Base-by-base conservation (phyloP, 163 green algal species). In the Scenedesmus sp. region DNA sequence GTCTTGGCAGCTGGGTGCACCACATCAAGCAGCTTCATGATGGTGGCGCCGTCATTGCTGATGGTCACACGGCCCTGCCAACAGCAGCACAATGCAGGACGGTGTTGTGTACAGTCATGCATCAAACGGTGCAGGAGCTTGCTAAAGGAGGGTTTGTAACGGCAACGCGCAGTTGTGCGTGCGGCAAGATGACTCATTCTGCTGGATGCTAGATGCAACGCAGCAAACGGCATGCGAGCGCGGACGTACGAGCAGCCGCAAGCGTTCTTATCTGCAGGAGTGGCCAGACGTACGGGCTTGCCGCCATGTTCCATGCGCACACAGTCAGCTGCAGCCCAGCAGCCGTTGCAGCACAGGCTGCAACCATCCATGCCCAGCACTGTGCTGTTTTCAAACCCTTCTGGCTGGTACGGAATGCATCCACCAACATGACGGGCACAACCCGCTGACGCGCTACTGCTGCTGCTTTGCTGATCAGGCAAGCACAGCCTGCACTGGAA, bases 21-120 rank as follows among this genome's bases (percentile, higher is more conserved):
- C 70, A 99, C 98, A 91, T 99, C 98, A 67, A 99, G 95, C 5
- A 99, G 97, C 94, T 99, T 99, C 98, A 99, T 99, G 94, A 99
- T 99, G 34, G 98, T 99, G 9, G 98, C 98, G 9, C 98, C 98
- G 92, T 99, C 98, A 93, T 99, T 99, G 16, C 96, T 98, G 60
- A 99, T 99, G 8, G 98, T 99, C 13, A 99, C 97, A 55, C 92
- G 94, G n/a, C 96, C 96, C 94, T 97, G 94, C 34, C 70, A 88
- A 60, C 9, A 23, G 83, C 46, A 84, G 34, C 4, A 34, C 6
- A 5, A 20, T 46, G 34, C 34, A 46, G 34, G 34, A 46, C 34
- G 5, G 6, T 79, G 5, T 79, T 4, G 2, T 13, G 5, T 4
- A 13, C 4, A 52, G 70, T 79, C 34, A 46, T 46, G 34, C 34